A percentile compares a stretch with the other conserved stretches of the same genome.
Conservation (phyloP, 176 grass and related monocot genomes). For the Poa pratensis region DNA sequence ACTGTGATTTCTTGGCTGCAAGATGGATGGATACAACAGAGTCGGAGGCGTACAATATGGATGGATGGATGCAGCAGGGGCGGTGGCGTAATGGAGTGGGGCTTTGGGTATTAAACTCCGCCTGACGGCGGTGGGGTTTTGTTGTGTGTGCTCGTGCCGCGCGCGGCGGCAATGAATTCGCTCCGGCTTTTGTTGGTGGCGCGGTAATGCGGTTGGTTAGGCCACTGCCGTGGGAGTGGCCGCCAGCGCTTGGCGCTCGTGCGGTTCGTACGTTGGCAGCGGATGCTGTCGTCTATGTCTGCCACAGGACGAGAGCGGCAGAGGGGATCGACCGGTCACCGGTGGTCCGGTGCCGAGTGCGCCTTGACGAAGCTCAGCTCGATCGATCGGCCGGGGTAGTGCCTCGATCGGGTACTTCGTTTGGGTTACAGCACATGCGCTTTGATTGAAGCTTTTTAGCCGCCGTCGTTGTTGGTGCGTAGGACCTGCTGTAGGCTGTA, state of each 20-base stretch:
- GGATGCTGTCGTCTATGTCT: too few species aligned
- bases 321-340: neutral
- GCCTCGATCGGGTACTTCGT: too few species aligned
- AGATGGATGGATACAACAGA: too few species aligned
- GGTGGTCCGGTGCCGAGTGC: too few species aligned
- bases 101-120: neutral
- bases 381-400: too few species aligned
- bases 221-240: neutral
- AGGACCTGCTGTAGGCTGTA: too few species aligned
- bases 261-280: too few species aligned
- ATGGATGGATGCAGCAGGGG: neutral
- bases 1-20: neutral
- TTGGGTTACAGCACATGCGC: too few species aligned
- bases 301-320: too few species aligned
- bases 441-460: too few species aligned
- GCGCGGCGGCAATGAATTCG: slow-evolving; percentile 22
- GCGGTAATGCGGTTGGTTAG: slow-evolving; percentile 23
- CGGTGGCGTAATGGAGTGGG: neutral
- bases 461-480: too few species aligned
- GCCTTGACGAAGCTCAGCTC: too few species aligned
- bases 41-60: neutral
- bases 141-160: neutral
- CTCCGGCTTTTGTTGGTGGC: neutral
- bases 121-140: slow-evolving; percentile 1
- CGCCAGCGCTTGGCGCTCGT: neutral